Evolutionary conservation across 164 flowering plant species (phyloP).

Genomic region (Hamamelis virginiana): DNA sequence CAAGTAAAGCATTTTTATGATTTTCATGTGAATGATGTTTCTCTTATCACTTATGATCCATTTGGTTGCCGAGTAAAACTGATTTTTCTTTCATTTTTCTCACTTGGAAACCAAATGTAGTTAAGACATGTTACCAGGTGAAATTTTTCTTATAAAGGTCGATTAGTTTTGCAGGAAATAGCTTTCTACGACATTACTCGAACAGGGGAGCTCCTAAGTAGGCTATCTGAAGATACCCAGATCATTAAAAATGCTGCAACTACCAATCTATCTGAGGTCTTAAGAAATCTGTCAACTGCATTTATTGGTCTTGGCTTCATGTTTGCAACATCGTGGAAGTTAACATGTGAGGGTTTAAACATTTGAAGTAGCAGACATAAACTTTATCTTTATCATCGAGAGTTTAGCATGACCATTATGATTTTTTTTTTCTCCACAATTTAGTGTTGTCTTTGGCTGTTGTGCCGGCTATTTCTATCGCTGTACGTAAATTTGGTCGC

Average conservation of each 20-base stretch:
- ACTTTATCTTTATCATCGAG: constrained; percentile 1
- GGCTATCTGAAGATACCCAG: constrained; percentile 97
- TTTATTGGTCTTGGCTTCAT: constrained; percentile 87
- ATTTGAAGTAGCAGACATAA: background rate
- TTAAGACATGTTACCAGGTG: background rate
- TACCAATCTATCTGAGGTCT: constrained; percentile 90
- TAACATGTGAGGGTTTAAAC: constrained; percentile 62
- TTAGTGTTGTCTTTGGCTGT: constrained; percentile 83
- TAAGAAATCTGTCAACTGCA: constrained; percentile 75
- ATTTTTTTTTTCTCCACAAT: background rate
- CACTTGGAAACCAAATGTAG: background rate
- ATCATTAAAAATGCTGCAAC: constrained; percentile 98
- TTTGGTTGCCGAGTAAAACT: background rate
- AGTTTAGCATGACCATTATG: constrained; percentile 5
- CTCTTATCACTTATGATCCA: background rate
- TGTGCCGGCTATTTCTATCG: constrained; percentile 71
- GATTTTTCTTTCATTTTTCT: background rate
- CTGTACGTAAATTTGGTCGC: constrained; percentile 84
- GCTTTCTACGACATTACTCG: constrained; percentile 93
- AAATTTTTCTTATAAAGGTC: background rate
- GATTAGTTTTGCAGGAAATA: constrained; percentile 51
- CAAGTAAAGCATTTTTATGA: constrained; percentile 47
- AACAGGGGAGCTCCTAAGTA: constrained; percentile 94
- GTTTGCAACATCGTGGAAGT: constrained; percentile 93
- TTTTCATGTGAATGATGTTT: background rate